A percentile compares a stretch with the other conserved stretches of the same genome.
These are phyloP conservation scores for Fusarium sp. DNA, from an alignment of 2,329 filamentous ascomycete genomes.

Conservation along the genomic window DNA sequence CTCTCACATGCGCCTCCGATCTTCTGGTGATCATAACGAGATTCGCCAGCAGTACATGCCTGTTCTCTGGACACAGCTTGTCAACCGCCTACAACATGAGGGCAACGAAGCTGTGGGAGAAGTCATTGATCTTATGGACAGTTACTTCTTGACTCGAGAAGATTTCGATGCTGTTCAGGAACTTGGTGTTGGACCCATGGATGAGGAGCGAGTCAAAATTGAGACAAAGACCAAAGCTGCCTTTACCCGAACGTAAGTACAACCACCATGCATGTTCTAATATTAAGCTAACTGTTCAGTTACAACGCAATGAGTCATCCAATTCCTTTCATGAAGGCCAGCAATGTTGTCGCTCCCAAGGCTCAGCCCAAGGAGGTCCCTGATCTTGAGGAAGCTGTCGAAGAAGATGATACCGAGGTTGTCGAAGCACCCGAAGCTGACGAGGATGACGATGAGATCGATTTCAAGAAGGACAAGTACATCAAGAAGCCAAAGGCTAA, in stretches of 20 bases:
- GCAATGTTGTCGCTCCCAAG: slow-evolving; percentile 80
- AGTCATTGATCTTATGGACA: slow-evolving; percentile 96
- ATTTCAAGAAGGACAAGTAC: slow-evolving; percentile 95
- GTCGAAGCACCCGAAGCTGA: slow-evolving; percentile 72
- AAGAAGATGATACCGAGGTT: slow-evolving; percentile 84
- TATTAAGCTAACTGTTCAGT: slow-evolving; percentile 59
- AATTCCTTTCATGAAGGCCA: slow-evolving; percentile 96
- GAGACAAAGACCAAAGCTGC: slow-evolving; percentile 88
- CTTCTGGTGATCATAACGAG: slow-evolving; percentile 93
- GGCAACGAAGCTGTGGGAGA: slow-evolving; percentile 87
- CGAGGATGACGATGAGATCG: slow-evolving; percentile 79
- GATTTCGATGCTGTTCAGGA: slow-evolving; percentile 96
- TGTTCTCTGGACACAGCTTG: slow-evolving; percentile 84
- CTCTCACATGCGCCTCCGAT: slow-evolving; percentile 93
- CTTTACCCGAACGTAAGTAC: slow-evolving; percentile 87
- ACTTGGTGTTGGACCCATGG: slow-evolving; percentile 88
- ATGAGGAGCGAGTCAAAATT: slow-evolving; percentile 81
- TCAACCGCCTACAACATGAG: slow-evolving; percentile 80
- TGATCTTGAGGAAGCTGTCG: slow-evolving; percentile 95
- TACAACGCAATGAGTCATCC: slow-evolving; percentile 92
- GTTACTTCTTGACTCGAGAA: slow-evolving; percentile 93
- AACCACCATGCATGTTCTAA: background rate
- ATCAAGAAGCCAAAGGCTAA: slow-evolving; percentile 89
- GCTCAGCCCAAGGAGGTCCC: slow-evolving; percentile 82
- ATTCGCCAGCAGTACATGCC: slow-evolving; percentile 96